Conservation (phyloP, 2,329 filamentous ascomycete genomes). For the Neonectria sp. region DNA sequence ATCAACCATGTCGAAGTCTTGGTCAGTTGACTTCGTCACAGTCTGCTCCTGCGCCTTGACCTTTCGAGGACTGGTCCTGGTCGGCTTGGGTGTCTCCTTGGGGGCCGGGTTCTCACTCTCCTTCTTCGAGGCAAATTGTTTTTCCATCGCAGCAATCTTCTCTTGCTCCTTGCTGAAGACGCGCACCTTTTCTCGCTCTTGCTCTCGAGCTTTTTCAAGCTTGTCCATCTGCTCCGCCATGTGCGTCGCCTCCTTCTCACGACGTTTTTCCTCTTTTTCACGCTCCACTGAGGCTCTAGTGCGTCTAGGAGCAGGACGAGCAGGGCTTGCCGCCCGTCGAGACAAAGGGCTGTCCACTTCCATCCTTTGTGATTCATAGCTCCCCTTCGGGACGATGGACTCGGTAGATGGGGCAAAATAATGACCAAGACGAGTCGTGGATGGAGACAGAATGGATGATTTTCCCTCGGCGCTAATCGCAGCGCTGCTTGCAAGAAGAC, state of each 20-base stretch:
- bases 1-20: conserved; percentile 71
- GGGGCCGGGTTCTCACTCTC: conserved; percentile 62
- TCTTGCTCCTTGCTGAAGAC: conserved; percentile 73
- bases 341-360: conserved; percentile 30
- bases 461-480: conserved; percentile 75
- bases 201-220: conserved; percentile 77
- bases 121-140: conserved; percentile 67
- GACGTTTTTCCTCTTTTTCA: conserved; percentile 77
- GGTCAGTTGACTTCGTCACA: conserved; percentile 47
- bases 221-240: conserved; percentile 73
- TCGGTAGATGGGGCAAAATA: conserved; percentile 65
- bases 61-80: conserved; percentile 68
- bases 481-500: conserved; percentile 84
- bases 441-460: conserved; percentile 69
- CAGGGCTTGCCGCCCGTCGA: conserved; percentile 56
- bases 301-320: conserved; percentile 60
- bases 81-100: conserved; percentile 61
- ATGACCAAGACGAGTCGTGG: conserved; percentile 61
- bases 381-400: conserved; percentile 54
- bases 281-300: conserved; percentile 73
- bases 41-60: conserved; percentile 53
- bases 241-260: conserved; percentile 75
- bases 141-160: conserved; percentile 67
- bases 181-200: conserved; percentile 78
- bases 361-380: conserved; percentile 39